Evolutionary conservation across 164 flowering plant species (phyloP), one percentile per base, ranked within the genome.

Genomic region (Piper betle): DNA sequence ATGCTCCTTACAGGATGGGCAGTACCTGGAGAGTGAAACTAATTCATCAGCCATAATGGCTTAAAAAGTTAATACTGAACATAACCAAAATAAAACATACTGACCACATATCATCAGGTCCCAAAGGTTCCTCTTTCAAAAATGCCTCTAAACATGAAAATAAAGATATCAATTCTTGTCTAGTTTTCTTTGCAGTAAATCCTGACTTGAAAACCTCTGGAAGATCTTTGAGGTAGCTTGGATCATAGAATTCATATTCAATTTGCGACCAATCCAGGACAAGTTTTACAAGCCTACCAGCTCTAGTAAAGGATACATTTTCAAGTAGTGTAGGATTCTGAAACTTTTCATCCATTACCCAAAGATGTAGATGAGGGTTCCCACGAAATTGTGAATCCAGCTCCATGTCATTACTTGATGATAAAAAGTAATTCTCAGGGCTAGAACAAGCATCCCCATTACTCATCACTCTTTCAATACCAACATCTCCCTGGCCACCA

Each of bases 31-130:
- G 10, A 6, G 46, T 11, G 15, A 19, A 55, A 20, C 10, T 9
- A 6, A 33, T 46, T 46, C 50, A 10, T 46, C 3, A 55, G 58
- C 16, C 33, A 19, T 12, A 33, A 55, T 4, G 8, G 12, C 37
- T 39, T 13, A 37, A 39, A 4, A 15, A 33, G 52, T 48, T 11
- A 20, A 60, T 52, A 39, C 60, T 19, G 55, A 19, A 39, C 41
- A 71, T 83, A 20, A 46, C 15, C 15, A 25, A 6, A 57, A 48
- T 38, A 56, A 40, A 60, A 57, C 4, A 6, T 33, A 42, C 70
- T 62, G 37, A 67, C 99, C 99, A 94, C 99, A 91, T 94, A 63
- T 94, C 99, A 77, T 94, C 93, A 52, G 96, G 97, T 33, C 99
- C 95, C 11, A 94, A 72, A 61, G 99, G 99, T 70, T 94, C 99